Base-by-base conservation (phyloP, 1,284 basidiomycete species). In the Caloboletus firmus region DNA sequence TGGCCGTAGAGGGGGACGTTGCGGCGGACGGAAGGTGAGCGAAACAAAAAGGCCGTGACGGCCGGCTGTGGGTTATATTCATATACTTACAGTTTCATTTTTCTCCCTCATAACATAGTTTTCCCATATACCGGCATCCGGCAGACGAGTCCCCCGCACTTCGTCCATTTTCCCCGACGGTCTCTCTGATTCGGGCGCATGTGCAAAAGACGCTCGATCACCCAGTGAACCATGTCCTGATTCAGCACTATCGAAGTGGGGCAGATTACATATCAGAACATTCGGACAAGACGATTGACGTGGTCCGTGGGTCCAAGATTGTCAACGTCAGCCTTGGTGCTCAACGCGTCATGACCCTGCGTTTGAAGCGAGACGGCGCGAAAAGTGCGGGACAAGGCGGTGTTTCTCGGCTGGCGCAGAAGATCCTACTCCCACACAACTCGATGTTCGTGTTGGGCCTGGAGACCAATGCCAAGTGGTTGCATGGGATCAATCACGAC, bases 211-310 rank as follows among this genome's bases (percentile, higher is more conserved):
- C 75, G 17, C 62, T 82, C 18, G 55, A 73, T 36, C 84, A 87
- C 54, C 83, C 83, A 2, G 80, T 91, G 12, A 91, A 91, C 63
- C 88, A 91, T 58, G 88, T 86, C 35, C 78, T 91, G 31, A 88
- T 91, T 52, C 89, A 91, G 65, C 77, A 81, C 64, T 91, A 91
- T 66, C 85, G 88, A 52, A 77, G 75, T 15, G 89, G 89, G 10
- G 80, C 80, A 32, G 89, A 91, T 68, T 88, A 86, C 68, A 91
- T 91, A 59, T 89, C 86, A 0, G 89, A 91, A 63, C 89, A 91
- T 67, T 86, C 85, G 1, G 88, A 91, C 70, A 91, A 91, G 73
- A 91, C 88, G 5, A 79, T 91, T 60, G 89, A 91, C 65, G 78
- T 91, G 57, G 80, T 86, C 2, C 79, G 75, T 17, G 84, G 82